Base-by-base conservation (phyloP, 331 rosid genomes). In the Quercus lobata region DNA sequence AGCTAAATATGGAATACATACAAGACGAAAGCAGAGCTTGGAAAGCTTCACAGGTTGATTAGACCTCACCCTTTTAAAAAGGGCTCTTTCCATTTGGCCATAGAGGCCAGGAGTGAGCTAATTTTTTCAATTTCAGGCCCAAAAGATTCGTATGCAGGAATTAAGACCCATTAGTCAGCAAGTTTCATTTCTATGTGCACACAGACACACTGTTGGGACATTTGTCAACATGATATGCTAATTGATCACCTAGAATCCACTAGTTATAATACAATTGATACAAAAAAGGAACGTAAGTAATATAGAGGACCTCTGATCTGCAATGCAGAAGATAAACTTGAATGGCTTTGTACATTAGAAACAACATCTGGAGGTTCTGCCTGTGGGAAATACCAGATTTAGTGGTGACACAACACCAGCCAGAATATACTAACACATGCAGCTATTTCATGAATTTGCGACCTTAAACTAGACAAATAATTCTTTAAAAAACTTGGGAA, bases 1-100 rank as follows among this genome's bases (percentile, higher is more conserved):
- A 37, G 44, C 10, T 37, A 7, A 37, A 37, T 2, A 37, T 37
- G 44, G 44, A 37, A 37, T 7, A 89, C 88, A 85, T 85, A 93
- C 99, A 73, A 79, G 76, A 30, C 96, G 96, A 84, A 97, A 90
- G 72, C 98, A 94, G 72, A 96, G 91, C 85, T 83, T 89, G 25
- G 98, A 94, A 82, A 94, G 89, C 7, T n/a, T 32, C 71, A 66
- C 22, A 66, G 24, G 34, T 66, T 18, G 71, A 66, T 66, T 18
- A 34, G 71, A 66, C 71, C 71, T 29, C 70, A 29, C 21, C 41
- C 71, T 17, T 63, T 29, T n/a, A 29, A 60, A 60, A 30, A 63
- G n/a, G 71, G 44, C n/a, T 29, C 41, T 66, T 32, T 30, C 52
- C 49, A 32, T 8, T 66, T 17, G 16, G 49, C 49, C 71, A 66